Evolutionary conservation across 2,329 filamentous ascomycete species (phyloP), one percentile per base, ranked within the genome.

Genomic region (Aspergillus caelatus): DNA sequence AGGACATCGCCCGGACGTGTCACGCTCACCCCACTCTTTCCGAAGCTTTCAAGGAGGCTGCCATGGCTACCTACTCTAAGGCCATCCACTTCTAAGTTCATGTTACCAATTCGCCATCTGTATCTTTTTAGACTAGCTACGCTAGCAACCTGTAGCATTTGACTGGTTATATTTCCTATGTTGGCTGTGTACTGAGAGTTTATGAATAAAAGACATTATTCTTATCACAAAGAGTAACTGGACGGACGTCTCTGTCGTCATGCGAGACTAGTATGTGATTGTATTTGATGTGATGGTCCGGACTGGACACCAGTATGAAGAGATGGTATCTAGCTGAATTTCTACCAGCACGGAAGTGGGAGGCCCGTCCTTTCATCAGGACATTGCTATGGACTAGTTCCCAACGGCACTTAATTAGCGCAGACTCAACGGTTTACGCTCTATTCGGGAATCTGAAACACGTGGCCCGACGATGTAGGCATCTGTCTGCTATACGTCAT

Each of bases 41-140:
- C 28, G 95, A 99, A 85, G 95, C 95, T 52, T 98, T 99, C 88
- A 99, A 99, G 87, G 95, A 99, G 88, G 95, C 95, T 75, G 95
- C 95, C 72, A 98, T 99, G 95, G 92, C 93, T 67, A 97, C 94
- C 57, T 93, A 96, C 84, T 88, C 89, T 75, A 95, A 97, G 85
- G 90, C 95, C 70, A 97, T 99, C 79, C 95, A 99, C 85, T 96
- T 91, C 82, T 99, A 91, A 72, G 70, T 65, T 62, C 60, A 63
- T 65, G 64, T 63, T 43, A 60, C 67, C 66, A 66, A 68, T 60
- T 58, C 57, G 14, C 62, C 63, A 62, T 69, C 43, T 63, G 62
- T 67, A 62, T 57, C 67, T 60, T 68, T 70, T 69, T 75, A 75
- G 72, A 67, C 74, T 76, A 76, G 74, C 73, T 60, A 56, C 41